phyloP scores from a whole-genome alignment of 495 filamentous ascomycete species.

The Bacidia rubella region DNA sequence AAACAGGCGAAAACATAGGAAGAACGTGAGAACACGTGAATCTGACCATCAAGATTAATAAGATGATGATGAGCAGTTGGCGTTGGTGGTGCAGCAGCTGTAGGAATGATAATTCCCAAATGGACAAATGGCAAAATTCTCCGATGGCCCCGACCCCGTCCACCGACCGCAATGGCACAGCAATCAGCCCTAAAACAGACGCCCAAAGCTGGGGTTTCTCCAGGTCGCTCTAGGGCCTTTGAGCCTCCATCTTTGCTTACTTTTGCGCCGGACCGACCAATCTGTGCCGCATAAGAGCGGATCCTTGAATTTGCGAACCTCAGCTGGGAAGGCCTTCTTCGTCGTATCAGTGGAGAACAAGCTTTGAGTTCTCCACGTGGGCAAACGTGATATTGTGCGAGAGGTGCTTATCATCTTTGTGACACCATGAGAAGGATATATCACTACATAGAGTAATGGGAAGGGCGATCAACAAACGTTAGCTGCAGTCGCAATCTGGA shows the following conservation, averaged over 20 bases:
- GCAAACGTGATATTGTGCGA: not conserved
- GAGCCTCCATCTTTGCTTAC: not conserved
- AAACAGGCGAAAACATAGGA: too few relatives aligned
- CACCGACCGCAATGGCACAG: not conserved
- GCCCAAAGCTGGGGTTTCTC: not conserved
- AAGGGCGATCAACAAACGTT: not conserved
- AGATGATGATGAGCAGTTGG: too few relatives aligned
- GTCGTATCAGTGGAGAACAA: not conserved
- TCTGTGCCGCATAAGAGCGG: not conserved
- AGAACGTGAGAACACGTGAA: too few relatives aligned
- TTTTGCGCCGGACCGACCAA: not conserved
- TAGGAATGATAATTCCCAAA: not conserved
- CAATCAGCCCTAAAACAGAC: constrained; percentile 1
- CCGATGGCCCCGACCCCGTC: not conserved
- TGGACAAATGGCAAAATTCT: not conserved
- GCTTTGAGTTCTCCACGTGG: not conserved
- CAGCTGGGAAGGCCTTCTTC: not conserved
- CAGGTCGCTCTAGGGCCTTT: not conserved
- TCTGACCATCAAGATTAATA: too few relatives aligned
- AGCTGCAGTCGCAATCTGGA: too few relatives aligned
- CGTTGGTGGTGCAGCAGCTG: too few relatives aligned
- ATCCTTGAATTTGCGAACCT: not conserved
- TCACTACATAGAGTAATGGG: not conserved
- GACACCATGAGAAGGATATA: not conserved
- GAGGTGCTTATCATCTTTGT: too few relatives aligned